Percentiles rank a stretch among this genome's conserved stretches.
phyloP scores from a whole-genome alignment of 352 stramenopile species.

The Pythium monospermum region DNA sequence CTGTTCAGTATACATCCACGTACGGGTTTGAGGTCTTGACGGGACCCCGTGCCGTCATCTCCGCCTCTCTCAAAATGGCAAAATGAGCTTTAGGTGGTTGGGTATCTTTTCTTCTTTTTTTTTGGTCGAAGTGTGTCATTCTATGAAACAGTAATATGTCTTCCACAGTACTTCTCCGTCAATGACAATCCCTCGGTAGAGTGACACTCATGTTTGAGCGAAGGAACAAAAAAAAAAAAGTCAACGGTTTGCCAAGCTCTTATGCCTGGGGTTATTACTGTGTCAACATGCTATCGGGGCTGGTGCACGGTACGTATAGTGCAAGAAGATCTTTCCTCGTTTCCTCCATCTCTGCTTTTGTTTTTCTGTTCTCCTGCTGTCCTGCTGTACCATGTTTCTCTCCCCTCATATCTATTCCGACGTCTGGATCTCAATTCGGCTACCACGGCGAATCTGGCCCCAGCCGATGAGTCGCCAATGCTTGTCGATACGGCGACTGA shows the following conservation, averaged over 20 bases:
- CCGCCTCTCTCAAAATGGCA: neutral
- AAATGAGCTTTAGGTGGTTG: neutral
- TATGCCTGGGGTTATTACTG: constrained; percentile 19
- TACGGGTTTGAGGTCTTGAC: constrained; percentile 38
- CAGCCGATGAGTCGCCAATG: constrained; percentile 99
- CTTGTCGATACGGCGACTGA: constrained; percentile 98
- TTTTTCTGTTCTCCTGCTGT: too few relatives aligned
- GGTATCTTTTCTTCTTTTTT: neutral
- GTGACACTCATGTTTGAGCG: neutral
- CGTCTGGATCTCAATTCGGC: constrained; percentile 90
- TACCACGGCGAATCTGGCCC: constrained; percentile 98
- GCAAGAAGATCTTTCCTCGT: too few relatives aligned
- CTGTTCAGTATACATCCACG: constrained; percentile 2
- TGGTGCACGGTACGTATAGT: too few relatives aligned
- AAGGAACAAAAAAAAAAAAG: neutral
- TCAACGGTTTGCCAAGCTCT: neutral
- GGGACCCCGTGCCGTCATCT: constrained; percentile 28
- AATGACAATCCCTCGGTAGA: neutral
- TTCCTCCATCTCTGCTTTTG: too few relatives aligned
- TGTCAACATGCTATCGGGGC: constrained; percentile 21
- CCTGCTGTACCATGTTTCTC: neutral
- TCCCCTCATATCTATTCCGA: constrained; percentile 57
- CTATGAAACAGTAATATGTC: constrained; percentile 9
- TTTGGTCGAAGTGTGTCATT: constrained; percentile 1
- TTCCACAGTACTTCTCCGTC: constrained; percentile 8